Conservation (phyloP, 768 basidiomycete genomes). For the Termitomyces sp. region DNA sequence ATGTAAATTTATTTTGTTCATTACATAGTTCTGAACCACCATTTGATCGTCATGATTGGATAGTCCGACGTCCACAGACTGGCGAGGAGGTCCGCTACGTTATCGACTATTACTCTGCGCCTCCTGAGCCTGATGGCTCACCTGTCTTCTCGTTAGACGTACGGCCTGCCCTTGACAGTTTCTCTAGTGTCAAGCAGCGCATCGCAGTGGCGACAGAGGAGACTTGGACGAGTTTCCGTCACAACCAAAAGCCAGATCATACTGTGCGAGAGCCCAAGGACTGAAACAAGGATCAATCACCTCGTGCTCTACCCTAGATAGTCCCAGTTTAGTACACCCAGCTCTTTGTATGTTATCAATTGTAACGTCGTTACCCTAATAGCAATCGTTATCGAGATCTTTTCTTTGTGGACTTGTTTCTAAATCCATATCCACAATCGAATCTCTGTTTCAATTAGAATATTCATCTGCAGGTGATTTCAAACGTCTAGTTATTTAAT, state of each 20-base stretch:
- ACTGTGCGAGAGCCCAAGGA: constrained; percentile 14
- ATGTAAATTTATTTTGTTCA: background rate
- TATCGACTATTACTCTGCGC: constrained; percentile 97
- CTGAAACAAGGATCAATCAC: background rate
- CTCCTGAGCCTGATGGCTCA: constrained; percentile 82
- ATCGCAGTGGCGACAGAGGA: constrained; percentile 67
- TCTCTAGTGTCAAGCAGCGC: constrained; percentile 70
- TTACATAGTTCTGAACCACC: constrained; percentile 75
- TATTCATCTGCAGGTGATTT: background rate
- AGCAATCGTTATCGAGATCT: background rate
- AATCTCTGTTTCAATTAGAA: background rate
- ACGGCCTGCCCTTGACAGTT: constrained; percentile 86
- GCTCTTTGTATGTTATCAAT: background rate
- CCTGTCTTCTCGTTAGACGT: constrained; percentile 97
- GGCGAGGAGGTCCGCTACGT: constrained; percentile 90
- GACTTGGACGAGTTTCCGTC: constrained; percentile 48
- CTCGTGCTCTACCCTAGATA: background rate
- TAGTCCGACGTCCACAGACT: constrained; percentile 74
- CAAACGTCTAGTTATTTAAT: too few relatives aligned
- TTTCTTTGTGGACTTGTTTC: background rate
- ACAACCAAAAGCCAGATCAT: constrained; percentile 23
- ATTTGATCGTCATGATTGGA: constrained; percentile 98
- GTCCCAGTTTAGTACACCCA: background rate
- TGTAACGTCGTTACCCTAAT: background rate
- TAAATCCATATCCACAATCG: too few relatives aligned